Evolutionary conservation across 2,329 filamentous ascomycete species (phyloP).

Genomic region (Pseudogymnoascus destructans): DNA sequence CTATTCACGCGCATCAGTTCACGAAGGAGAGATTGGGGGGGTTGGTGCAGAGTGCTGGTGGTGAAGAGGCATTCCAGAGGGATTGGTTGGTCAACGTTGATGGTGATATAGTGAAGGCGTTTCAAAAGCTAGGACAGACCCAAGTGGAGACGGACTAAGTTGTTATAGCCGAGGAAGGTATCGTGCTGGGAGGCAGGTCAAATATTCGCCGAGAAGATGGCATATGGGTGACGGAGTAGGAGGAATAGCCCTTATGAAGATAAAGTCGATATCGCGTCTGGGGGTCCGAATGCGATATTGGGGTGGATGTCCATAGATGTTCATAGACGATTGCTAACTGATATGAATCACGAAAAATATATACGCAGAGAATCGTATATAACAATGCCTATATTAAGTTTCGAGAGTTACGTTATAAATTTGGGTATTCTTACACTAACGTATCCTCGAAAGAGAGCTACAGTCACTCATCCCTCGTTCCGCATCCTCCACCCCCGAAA

Average conservation of each 20-base stretch:
- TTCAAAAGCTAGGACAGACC: slow-evolving; percentile 32
- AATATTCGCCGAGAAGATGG: background rate
- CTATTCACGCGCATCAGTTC: slow-evolving; percentile 49
- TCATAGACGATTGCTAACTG: background rate
- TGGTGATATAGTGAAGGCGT: slow-evolving; percentile 54
- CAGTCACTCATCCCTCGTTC: slow-evolving; percentile 15
- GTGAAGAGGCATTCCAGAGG: slow-evolving; percentile 51
- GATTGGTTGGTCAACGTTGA: slow-evolving; percentile 66
- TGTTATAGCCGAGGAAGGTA: background rate
- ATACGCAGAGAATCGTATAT: background rate
- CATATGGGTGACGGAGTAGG: background rate
- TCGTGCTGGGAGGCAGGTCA: background rate
- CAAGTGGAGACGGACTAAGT: background rate
- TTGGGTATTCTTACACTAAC: background rate
- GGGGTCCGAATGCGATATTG: background rate
- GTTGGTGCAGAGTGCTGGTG: slow-evolving; percentile 47
- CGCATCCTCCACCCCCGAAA: slow-evolving; percentile 22
- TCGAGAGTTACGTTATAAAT: background rate
- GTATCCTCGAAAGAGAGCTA: background rate
- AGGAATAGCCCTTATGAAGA: background rate
- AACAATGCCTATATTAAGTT: background rate
- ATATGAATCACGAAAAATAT: background rate
- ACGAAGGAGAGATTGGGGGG: slow-evolving; percentile 47
- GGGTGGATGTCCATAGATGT: background rate
- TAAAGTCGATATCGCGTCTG: background rate